These are phyloP conservation scores for Pseudogymnoascus sp. DNA, from an alignment of 2,329 filamentous ascomycete genomes.

Conservation along the genomic window DNA sequence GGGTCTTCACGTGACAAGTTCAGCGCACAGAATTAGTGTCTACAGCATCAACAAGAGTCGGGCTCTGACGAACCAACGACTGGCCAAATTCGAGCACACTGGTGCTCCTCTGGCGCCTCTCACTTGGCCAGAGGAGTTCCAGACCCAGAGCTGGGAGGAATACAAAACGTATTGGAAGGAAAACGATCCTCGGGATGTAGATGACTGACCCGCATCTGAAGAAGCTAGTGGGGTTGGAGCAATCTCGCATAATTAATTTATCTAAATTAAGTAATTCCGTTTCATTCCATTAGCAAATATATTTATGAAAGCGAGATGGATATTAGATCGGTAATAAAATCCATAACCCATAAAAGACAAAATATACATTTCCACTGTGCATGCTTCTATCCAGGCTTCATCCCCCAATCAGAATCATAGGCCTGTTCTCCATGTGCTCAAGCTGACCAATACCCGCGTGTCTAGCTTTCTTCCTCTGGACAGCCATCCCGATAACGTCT, in stretches of 20 bases:
- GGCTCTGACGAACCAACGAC: conserved; percentile 38
- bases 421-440: conserved; percentile 94
- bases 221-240: not conserved
- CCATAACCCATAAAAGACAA: not conserved
- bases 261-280: not conserved
- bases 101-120: conserved; percentile 42
- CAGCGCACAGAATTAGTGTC: conserved; percentile 50
- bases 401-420: conserved; percentile 99
- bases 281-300: not conserved
- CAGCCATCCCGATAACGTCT: conserved; percentile 78
- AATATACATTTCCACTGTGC: not conserved
- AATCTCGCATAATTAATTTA: not conserved
- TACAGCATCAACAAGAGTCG: conserved; percentile 53
- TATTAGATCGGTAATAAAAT: no score
- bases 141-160: conserved; percentile 41
- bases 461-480: conserved; percentile 90
- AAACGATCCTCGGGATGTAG: conserved; percentile 7
- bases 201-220: not conserved
- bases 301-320: not conserved
- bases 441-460: conserved; percentile 88
- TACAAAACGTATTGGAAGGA: conserved; percentile 29
- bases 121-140: conserved; percentile 28
- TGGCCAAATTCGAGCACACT: conserved; percentile 42
- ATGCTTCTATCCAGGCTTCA: conserved; percentile 39
- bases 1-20: conserved; percentile 56